Evolutionary conservation across 805 yeast species (phyloP).

Genomic region (Cyberlindnera xishuangbannaensis): DNA sequence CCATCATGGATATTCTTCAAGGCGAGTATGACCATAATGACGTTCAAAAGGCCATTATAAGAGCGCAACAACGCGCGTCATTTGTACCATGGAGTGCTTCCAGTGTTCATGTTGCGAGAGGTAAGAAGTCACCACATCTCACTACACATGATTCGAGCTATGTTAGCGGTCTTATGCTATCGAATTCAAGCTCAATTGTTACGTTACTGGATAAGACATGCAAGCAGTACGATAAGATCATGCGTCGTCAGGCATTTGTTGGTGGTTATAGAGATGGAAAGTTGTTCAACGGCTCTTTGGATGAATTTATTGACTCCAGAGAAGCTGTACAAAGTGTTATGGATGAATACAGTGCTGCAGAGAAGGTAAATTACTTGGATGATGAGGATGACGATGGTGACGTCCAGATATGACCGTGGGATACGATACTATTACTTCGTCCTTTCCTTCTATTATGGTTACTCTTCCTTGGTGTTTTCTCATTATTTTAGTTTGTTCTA

Average conservation of each 20-base stretch:
- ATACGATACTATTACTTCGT: too few species aligned
- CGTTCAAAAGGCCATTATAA: slow-evolving; percentile 57
- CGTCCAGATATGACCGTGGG: neutral
- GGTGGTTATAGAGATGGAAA: slow-evolving; percentile 57
- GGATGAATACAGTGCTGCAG: slow-evolving; percentile 72
- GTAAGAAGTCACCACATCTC: slow-evolving; percentile 60
- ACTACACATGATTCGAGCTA: slow-evolving; percentile 32
- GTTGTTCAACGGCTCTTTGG: slow-evolving; percentile 33
- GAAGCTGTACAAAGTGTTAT: slow-evolving; percentile 70
- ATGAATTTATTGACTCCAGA: slow-evolving; percentile 74
- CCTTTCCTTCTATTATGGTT: too few species aligned
- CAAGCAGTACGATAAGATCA: slow-evolving; percentile 73
- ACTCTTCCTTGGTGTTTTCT: too few species aligned
- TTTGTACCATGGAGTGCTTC: slow-evolving; percentile 88
- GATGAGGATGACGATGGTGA: slow-evolving; percentile 28
- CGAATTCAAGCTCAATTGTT: slow-evolving; percentile 75
- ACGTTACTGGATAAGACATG: slow-evolving; percentile 61
- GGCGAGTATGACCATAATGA: slow-evolving; percentile 64
- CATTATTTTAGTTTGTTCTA: too few species aligned
- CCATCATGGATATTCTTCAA: slow-evolving; percentile 64
- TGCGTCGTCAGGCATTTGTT: slow-evolving; percentile 75
- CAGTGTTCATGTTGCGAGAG: slow-evolving; percentile 70
- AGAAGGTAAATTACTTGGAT: slow-evolving; percentile 41
- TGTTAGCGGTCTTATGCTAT: slow-evolving; percentile 75
- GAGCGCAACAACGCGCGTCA: slow-evolving; percentile 58